Conservation (phyloP, 2,329 filamentous ascomycete genomes). For the Phialemoniopsis sp. region DNA sequence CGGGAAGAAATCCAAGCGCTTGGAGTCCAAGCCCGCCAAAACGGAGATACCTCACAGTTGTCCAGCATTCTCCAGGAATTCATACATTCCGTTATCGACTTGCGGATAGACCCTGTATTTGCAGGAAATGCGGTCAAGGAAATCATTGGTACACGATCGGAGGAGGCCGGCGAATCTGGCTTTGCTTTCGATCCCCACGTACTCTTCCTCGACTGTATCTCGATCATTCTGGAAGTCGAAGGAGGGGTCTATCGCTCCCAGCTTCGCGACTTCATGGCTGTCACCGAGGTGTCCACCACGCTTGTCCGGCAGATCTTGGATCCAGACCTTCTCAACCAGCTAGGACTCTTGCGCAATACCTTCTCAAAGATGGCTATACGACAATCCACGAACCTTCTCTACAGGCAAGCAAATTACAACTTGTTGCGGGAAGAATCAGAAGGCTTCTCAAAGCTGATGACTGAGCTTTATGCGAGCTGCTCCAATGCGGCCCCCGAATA, state of each 20-base stretch:
- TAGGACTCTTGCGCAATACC: slow-evolving; percentile 79
- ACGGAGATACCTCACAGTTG: slow-evolving; percentile 65
- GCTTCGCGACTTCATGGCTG: slow-evolving; percentile 65
- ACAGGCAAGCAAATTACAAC: slow-evolving; percentile 96
- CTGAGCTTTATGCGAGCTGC: slow-evolving; percentile 82
- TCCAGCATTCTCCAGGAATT: slow-evolving; percentile 81
- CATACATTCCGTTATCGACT: slow-evolving; percentile 69
- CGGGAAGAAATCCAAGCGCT: slow-evolving; percentile 63
- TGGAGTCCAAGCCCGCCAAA: slow-evolving; percentile 59
- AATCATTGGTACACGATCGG: slow-evolving; percentile 58
- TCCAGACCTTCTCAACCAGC: slow-evolving; percentile 64
- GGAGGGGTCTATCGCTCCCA: slow-evolving; percentile 40
- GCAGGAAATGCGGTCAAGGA: slow-evolving; percentile 71
- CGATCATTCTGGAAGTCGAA: slow-evolving; percentile 72
- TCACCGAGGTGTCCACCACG: slow-evolving; percentile 66
- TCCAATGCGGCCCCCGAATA: slow-evolving; percentile 60
- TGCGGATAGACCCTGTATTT: slow-evolving; percentile 61
- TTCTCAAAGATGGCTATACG: slow-evolving; percentile 81
- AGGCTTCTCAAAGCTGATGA: slow-evolving; percentile 93
- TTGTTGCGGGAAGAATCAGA: slow-evolving; percentile 91
- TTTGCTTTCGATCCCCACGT: slow-evolving; percentile 58
- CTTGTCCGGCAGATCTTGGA: slow-evolving; percentile 84
- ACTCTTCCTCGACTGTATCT: slow-evolving; percentile 79
- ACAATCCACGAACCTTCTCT: slow-evolving; percentile 87
- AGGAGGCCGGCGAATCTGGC: slow-evolving; percentile 44